A percentile compares a stretch with the other conserved stretches of the same genome.
These are phyloP conservation scores for Clarireedia monteithiana DNA, from an alignment of 2,329 filamentous ascomycete species.

Conservation along the genomic window DNA sequence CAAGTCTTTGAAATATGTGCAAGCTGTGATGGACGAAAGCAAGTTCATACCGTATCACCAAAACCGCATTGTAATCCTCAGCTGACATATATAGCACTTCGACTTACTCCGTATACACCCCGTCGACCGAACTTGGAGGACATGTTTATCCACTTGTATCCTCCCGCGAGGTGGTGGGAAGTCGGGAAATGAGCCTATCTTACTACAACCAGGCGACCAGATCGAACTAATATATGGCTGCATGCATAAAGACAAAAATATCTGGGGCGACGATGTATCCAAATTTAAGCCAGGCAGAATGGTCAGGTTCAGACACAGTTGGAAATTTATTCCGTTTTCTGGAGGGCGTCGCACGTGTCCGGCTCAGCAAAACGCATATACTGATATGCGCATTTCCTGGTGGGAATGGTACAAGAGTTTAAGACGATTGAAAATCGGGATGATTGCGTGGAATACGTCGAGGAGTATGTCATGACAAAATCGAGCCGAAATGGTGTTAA, in stretches of 20 bases:
- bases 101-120: constrained; percentile 29
- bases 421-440: constrained; percentile 3
- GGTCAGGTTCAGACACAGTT: constrained; percentile 30
- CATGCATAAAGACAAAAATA: constrained; percentile 32
- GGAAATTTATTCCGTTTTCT: constrained; percentile 5
- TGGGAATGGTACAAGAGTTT: constrained; percentile 1
- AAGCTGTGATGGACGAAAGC: constrained; percentile 50
- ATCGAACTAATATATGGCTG: constrained; percentile 15
- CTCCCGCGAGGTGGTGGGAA: constrained; percentile 27
- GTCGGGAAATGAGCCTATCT: constrained; percentile 21
- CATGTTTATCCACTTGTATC: constrained; percentile 1
- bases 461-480: not conserved
- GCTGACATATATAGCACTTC: constrained; percentile 17
- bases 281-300: constrained; percentile 35
- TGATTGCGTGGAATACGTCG: constrained; percentile 1
- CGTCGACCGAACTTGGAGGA: constrained; percentile 22
- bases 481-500: constrained; percentile 1
- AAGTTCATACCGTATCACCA: constrained; percentile 15
- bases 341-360: constrained; percentile 2
- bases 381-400: not conserved
- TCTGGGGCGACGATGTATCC: constrained; percentile 32
- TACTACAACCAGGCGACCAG: constrained; percentile 18
- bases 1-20: constrained; percentile 44
- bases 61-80: not conserved
- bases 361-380: constrained; percentile 6